Conservation (phyloP, 2,329 filamentous ascomycete species). For the Colletotrichum sublineola region DNA sequence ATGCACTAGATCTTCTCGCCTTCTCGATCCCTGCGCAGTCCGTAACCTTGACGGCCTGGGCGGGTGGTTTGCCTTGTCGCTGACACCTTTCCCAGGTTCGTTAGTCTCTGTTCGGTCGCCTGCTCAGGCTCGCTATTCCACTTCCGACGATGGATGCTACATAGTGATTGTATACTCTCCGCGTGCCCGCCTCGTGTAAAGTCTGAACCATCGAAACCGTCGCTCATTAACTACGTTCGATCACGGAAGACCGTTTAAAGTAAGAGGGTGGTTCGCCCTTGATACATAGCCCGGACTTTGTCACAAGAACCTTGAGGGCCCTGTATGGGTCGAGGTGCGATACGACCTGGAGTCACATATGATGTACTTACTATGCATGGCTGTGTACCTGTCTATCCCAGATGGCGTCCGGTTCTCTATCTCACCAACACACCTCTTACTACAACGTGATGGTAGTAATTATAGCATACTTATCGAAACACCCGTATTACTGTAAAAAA, state of each 20-base stretch:
- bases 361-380: too few species aligned
- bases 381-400: not conserved
- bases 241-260: not conserved
- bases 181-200: not conserved
- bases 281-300: not conserved
- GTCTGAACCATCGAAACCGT: not conserved
- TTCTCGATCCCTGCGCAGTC: not conserved
- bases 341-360: not conserved
- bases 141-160: not conserved
- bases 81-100: not conserved
- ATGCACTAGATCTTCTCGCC: not conserved
- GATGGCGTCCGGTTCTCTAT: not conserved
- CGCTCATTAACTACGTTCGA: not conserved
- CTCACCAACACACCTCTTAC: not conserved
- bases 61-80: not conserved
- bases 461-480: too few species aligned
- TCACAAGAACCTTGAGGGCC: slow-evolving; percentile 7
- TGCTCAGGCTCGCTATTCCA: not conserved
- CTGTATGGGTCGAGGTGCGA: not conserved
- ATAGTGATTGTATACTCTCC: not conserved
- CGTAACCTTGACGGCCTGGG: not conserved
- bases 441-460: too few species aligned
- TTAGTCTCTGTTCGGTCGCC: not conserved
- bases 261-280: not conserved
- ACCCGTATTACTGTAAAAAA: too few species aligned